These are phyloP conservation scores for Smittium culicis DNA, from an alignment of 371 early-diverging fungal genomes.

Conservation along the genomic window DNA sequence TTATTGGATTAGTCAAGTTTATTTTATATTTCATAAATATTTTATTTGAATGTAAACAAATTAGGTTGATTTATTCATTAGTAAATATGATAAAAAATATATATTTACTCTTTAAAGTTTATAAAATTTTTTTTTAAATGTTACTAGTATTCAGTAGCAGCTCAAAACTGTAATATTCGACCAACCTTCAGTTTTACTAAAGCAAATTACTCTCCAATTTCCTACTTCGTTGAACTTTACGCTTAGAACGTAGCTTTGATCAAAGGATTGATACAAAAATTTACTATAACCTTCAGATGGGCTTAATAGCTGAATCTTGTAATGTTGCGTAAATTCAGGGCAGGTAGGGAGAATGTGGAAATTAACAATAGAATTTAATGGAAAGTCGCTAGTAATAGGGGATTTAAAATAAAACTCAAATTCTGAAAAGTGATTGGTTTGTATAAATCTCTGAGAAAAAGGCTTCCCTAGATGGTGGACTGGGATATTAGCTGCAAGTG, in stretches of 20 bases:
- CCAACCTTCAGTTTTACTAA: constrained; percentile 31
- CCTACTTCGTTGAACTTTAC: constrained; percentile 31
- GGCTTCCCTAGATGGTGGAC: constrained; percentile 23
- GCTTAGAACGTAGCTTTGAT: constrained; percentile 31
- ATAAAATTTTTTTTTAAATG: too few species aligned
- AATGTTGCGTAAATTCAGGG: constrained; percentile 18
- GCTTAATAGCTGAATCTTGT: constrained; percentile 31
- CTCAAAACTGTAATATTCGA: constrained; percentile 26
- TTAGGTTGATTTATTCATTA: too few species aligned
- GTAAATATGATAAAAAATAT: too few species aligned
- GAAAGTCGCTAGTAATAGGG: constrained; percentile 22
- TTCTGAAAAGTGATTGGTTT: constrained; percentile 25
- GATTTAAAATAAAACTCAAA: constrained; percentile 34
- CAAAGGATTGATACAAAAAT: constrained; percentile 34
- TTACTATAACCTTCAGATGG: constrained; percentile 29
- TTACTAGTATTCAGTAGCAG: constrained; percentile 17
- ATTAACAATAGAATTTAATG: constrained; percentile 20
- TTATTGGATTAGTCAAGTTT: too few species aligned
- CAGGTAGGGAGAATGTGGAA: constrained; percentile 22
- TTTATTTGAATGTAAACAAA: too few species aligned
- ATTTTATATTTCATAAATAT: too few species aligned
- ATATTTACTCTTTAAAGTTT: too few species aligned
- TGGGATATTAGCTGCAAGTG: constrained; percentile 24
- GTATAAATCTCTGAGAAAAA: constrained; percentile 22
- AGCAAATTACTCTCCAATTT: constrained; percentile 30